Percentiles rank a stretch among this genome's conserved stretches.
Evolutionary conservation across 2,329 filamentous ascomycete genomes (phyloP).

Genomic region (Fusarium irregulare): DNA sequence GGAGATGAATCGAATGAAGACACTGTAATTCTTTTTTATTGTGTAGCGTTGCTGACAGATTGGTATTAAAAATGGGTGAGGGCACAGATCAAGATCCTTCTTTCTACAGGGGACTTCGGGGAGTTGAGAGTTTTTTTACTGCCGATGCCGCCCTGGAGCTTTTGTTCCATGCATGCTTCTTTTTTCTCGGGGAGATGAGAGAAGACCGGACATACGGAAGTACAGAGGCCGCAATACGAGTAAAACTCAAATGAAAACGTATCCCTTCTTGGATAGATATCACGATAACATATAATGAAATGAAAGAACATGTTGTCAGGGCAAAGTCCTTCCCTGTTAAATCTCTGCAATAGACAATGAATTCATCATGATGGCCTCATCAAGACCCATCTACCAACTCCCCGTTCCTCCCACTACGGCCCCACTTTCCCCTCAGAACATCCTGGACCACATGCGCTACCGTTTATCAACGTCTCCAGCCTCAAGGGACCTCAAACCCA

Average conservation of each 20-base stretch:
- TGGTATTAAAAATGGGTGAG: not conserved
- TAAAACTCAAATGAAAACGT: not conserved
- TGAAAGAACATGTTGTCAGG: too few species aligned
- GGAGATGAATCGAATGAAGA: not conserved
- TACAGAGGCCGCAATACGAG: not conserved
- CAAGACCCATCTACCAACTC: conserved; percentile 25
- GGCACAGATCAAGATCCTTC: not conserved
- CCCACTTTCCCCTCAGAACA: conserved; percentile 22
- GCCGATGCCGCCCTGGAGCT: not conserved
- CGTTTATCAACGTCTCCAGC: conserved; percentile 12
- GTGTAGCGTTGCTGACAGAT: not conserved
- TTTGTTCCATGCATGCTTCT: conserved; percentile 26
- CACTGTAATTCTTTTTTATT: not conserved
- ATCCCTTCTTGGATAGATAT: accelerated
- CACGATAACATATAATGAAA: accelerated
- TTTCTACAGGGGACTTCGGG: conserved; percentile 22
- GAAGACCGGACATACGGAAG: not conserved
- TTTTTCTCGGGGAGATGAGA: conserved; percentile 28
- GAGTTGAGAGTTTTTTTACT: conserved; percentile 17
- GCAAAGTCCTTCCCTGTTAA: not conserved
- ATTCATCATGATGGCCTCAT: conserved; percentile 30
- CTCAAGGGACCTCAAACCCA: not conserved
- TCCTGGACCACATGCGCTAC: conserved; percentile 4
- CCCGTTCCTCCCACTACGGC: conserved; percentile 17
- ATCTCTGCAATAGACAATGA: not conserved